A percentile compares a stretch with the other conserved stretches of the same genome.
These are phyloP conservation scores for Apiospora kogelbergensis DNA, from an alignment of 2,329 filamentous ascomycete species.

Conservation along the genomic window DNA sequence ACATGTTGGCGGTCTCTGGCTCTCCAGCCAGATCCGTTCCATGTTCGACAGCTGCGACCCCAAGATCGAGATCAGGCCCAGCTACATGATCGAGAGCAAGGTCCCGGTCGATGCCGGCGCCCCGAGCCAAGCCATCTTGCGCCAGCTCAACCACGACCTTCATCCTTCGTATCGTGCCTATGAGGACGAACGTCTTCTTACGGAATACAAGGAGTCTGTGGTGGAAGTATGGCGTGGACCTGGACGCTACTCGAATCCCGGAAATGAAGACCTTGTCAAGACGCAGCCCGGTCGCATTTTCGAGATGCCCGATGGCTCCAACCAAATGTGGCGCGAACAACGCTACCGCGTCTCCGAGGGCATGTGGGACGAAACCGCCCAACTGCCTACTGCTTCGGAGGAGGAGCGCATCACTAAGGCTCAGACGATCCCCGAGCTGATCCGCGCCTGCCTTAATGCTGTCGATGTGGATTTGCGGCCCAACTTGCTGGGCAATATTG, in stretches of 20 bases:
- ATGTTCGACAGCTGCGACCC: constrained; percentile 72
- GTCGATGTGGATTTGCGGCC: constrained; percentile 89
- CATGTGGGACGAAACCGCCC: constrained; percentile 84
- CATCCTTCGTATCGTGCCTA: constrained; percentile 73
- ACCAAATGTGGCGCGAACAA: constrained; percentile 90
- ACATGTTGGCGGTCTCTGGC: constrained; percentile 82
- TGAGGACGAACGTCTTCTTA: constrained; percentile 89
- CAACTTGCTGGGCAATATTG: constrained; percentile 81
- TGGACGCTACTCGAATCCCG: constrained; percentile 60
- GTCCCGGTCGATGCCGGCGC: constrained; percentile 83
- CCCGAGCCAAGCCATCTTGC: constrained; percentile 73
- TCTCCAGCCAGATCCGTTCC: constrained; percentile 82
- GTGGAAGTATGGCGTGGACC: constrained; percentile 91
- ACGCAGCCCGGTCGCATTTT: constrained; percentile 80
- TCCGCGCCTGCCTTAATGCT: constrained; percentile 72
- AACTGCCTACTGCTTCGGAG: constrained; percentile 45
- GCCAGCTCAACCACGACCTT: constrained; percentile 63
- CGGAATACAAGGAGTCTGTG: constrained; percentile 96
- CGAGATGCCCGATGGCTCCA: constrained; percentile 96
- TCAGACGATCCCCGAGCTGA: constrained; percentile 81
- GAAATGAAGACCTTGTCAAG: constrained; percentile 76
- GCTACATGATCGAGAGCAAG: constrained; percentile 87
- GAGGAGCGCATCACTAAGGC: constrained; percentile 58
- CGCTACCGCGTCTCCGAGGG: constrained; percentile 85
- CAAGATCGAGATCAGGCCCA: constrained; percentile 73